These are phyloP conservation scores for Pseudopithomyces chartarum DNA, from an alignment of 2,329 filamentous ascomycete species.

Conservation along the genomic window DNA sequence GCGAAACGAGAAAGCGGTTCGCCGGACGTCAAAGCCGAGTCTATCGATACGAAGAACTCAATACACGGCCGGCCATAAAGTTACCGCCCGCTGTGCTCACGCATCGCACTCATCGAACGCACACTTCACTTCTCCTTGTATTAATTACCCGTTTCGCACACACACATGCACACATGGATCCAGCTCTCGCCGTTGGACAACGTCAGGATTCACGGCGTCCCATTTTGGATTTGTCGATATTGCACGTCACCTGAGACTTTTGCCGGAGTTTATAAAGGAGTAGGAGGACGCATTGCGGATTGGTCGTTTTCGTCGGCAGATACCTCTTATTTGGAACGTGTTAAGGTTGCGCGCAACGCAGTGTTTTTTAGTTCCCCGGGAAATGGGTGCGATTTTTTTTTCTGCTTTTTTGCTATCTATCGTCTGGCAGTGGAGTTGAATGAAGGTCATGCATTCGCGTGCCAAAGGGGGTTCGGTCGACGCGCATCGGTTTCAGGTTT, in stretches of 20 bases:
- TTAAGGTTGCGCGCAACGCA: constrained; percentile 15
- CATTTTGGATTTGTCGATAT: constrained; percentile 30
- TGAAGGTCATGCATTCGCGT: constrained; percentile 26
- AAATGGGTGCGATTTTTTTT: constrained; percentile 13
- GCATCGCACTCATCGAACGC: constrained; percentile 12
- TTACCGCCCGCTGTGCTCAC: background rate
- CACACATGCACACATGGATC: constrained; percentile 18
- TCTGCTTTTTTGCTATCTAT: constrained; percentile 18
- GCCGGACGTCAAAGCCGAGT: constrained; percentile 34
- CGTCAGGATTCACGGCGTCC: constrained; percentile 29
- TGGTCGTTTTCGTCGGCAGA: constrained; percentile 29
- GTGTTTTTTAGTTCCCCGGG: constrained; percentile 2
- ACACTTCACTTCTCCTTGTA: constrained; percentile 39
- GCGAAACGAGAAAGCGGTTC: constrained; percentile 42
- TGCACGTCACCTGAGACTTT: constrained; percentile 24
- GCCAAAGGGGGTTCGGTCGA: constrained; percentile 15
- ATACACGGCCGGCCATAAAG: constrained; percentile 30
- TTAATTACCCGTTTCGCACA: constrained; percentile 32
- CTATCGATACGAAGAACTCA: constrained; percentile 33
- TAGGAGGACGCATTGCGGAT: constrained; percentile 14
- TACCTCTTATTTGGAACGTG: constrained; percentile 38
- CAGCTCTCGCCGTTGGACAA: constrained; percentile 32
- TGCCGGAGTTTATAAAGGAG: constrained; percentile 25
- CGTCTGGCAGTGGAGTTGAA: constrained; percentile 9
- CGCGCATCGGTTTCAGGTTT: constrained; percentile 19